Percentiles rank a stretch among this genome's conserved stretches.
Conservation (phyloP, 805 yeast genomes). For the Peterozyma toletana region DNA sequence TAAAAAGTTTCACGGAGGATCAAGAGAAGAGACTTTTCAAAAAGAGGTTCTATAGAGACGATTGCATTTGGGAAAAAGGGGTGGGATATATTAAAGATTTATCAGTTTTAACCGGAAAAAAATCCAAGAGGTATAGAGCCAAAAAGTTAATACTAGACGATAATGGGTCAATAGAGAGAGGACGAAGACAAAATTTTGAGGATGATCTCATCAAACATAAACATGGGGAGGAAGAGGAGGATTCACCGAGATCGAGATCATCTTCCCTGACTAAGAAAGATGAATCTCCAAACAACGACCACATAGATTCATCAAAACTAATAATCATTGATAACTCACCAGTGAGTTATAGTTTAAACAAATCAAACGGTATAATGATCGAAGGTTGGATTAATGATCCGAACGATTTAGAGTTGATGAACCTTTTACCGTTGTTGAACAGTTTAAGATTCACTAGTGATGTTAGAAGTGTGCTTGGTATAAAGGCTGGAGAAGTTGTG, state of each 20-base stretch:
- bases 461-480: slow-evolving; percentile 69
- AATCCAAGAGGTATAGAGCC: neutral
- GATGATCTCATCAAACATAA: slow-evolving; percentile 1
- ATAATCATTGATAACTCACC: slow-evolving; percentile 92
- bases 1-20: slow-evolving; percentile 10
- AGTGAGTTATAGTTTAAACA: slow-evolving; percentile 75
- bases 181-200: neutral
- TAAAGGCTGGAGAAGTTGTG: slow-evolving; percentile 48
- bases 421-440: slow-evolving; percentile 71
- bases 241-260: slow-evolving; percentile 6
- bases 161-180: neutral
- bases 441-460: slow-evolving; percentile 77
- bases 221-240: slow-evolving; percentile 6
- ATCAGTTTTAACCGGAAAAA: slow-evolving; percentile 18
- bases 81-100: slow-evolving; percentile 84
- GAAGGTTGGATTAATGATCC: slow-evolving; percentile 99
- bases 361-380: slow-evolving; percentile 82
- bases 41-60: slow-evolving; percentile 66
- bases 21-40: slow-evolving; percentile 30
- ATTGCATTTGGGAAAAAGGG: slow-evolving; percentile 72
- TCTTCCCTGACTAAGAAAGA: slow-evolving; percentile 1
- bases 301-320: slow-evolving; percentile 55
- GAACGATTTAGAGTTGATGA: slow-evolving; percentile 76
- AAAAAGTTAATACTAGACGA: slow-evolving; percentile 1
- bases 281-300: slow-evolving; percentile 5